Evolutionary conservation across 352 stramenopile species (phyloP).

Genomic region (Globisporangium iwayamae): DNA sequence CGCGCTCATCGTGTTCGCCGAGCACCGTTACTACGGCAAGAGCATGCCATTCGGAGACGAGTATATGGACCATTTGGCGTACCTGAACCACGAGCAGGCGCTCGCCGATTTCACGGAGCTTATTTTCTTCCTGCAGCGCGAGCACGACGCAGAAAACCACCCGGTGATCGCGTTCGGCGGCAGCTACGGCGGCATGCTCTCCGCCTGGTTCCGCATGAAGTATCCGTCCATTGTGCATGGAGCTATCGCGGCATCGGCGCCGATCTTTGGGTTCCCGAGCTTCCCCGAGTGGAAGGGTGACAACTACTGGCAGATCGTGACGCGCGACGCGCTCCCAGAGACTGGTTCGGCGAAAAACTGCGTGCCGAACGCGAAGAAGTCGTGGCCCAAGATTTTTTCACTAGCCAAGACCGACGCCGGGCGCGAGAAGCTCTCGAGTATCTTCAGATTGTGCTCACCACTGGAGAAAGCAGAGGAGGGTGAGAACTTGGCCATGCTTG

Average conservation of each 20-base stretch:
- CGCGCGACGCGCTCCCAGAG: slow-evolving; percentile 58
- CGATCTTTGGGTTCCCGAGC: slow-evolving; percentile 89
- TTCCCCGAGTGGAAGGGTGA: slow-evolving; percentile 58
- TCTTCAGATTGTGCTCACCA: slow-evolving; percentile 72
- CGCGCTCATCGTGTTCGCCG: slow-evolving; percentile 92
- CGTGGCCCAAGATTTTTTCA: slow-evolving; percentile 76
- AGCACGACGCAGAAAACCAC: slow-evolving; percentile 65
- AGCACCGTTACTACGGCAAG: slow-evolving; percentile 95
- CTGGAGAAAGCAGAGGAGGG: slow-evolving; percentile 39
- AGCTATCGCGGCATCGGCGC: slow-evolving; percentile 92
- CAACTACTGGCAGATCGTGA: slow-evolving; percentile 85
- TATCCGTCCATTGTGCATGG: slow-evolving; percentile 91
- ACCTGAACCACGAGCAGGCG: slow-evolving; percentile 89
- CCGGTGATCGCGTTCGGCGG: slow-evolving; percentile 94
- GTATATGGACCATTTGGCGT: slow-evolving; percentile 75
- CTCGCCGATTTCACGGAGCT: slow-evolving; percentile 91
- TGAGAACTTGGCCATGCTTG: slow-evolving; percentile 65
- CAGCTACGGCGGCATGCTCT: slow-evolving; percentile 96
- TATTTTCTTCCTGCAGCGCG: slow-evolving; percentile 78
- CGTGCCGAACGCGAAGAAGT: slow-evolving; percentile 75
- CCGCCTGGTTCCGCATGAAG: slow-evolving; percentile 94
- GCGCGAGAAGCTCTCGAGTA: slow-evolving; percentile 40
- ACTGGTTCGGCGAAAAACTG: slow-evolving; percentile 76
- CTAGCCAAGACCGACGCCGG: slow-evolving; percentile 58
- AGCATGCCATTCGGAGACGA: slow-evolving; percentile 74